Percentiles rank a stretch among this genome's conserved stretches.
These are phyloP conservation scores for Vaccinium vitisidaea DNA, from an alignment of 148 eudicot species.

Conservation along the genomic window DNA sequence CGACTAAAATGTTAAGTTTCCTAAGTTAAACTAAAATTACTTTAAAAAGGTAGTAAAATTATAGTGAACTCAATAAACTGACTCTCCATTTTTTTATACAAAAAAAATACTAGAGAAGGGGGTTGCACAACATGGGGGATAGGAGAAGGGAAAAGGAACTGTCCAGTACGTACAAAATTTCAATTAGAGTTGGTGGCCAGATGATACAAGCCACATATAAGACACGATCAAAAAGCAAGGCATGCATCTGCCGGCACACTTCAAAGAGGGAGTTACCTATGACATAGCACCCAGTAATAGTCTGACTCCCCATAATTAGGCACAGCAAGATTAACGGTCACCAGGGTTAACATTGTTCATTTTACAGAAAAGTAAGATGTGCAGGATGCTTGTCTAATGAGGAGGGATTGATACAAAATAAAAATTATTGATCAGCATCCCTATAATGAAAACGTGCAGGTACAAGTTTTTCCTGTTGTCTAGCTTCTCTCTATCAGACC, in stretches of 20 bases:
- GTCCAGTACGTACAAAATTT: neutral
- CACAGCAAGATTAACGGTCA: neutral
- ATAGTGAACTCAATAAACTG: neutral
- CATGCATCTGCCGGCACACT: neutral
- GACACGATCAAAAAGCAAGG: neutral
- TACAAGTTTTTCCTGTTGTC: neutral
- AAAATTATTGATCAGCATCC: neutral
- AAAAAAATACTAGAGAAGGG: neutral
- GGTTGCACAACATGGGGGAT: neutral
- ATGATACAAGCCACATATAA: neutral
- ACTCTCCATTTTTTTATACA: neutral
- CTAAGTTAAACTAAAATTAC: neutral
- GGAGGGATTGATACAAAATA: neutral
- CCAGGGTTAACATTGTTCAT: neutral
- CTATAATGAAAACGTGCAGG: neutral
- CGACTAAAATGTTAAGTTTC: neutral
- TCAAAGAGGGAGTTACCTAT: neutral
- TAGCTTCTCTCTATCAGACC: constrained; percentile 1
- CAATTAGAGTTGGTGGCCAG: neutral
- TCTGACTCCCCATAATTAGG: neutral
- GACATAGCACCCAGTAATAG: neutral
- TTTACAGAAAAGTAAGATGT: neutral
- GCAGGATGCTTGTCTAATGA: neutral
- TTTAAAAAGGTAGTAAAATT: neutral
- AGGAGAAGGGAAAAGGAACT: neutral